Base-by-base conservation (phyloP, 2,329 filamentous ascomycete species). In the Volutella citrinella region DNA sequence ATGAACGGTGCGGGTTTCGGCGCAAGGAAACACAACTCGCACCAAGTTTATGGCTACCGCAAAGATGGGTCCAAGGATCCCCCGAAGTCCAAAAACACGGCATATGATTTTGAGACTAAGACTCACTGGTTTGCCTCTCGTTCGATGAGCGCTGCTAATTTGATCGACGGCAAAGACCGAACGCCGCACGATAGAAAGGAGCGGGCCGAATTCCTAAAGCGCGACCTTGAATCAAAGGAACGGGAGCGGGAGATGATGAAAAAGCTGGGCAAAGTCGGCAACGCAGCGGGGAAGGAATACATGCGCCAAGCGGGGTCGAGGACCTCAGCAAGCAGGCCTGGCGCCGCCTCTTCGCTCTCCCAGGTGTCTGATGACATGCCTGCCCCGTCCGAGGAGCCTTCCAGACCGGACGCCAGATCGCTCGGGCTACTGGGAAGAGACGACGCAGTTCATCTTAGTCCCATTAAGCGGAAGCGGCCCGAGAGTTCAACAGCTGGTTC, bases 211-310 rank as follows among this genome's bases (percentile, higher is more conserved):
- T 74, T 76, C 13, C 61, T 86, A 46, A 81, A 79, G 43, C 73
- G 80, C 36, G 74, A 74, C 5, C 65, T 89, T 6, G 75, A 78
- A 6, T 76, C 75, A 11, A 75, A 79, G 48, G 84, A 90, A 58
- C 82, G 77, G 52, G 87, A 91, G 57, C 70, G 79, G 14, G 81
- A 87, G 16, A 73, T 93, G 30, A 83, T 81, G 45, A 79, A 77
- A 55, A 78, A 78, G 46, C 68, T 93, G 4, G 78, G 77, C 9
- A 66, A 74, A 31, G 66, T 80, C 38, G 84, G 84, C 9, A 73
- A 67, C 30, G 81, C 81, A 6, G 74, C 82, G 1, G 85, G 84
- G 3, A 76, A 70, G 28, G 82, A 87, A 41, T 90, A 90, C 59
- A 80, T 89, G 73, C 70, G 65, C 33, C 60, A 46, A 17, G 37